Evolutionary conservation across 768 basidiomycete species (phyloP).

Genomic region (Rossbeevera mucosa): DNA sequence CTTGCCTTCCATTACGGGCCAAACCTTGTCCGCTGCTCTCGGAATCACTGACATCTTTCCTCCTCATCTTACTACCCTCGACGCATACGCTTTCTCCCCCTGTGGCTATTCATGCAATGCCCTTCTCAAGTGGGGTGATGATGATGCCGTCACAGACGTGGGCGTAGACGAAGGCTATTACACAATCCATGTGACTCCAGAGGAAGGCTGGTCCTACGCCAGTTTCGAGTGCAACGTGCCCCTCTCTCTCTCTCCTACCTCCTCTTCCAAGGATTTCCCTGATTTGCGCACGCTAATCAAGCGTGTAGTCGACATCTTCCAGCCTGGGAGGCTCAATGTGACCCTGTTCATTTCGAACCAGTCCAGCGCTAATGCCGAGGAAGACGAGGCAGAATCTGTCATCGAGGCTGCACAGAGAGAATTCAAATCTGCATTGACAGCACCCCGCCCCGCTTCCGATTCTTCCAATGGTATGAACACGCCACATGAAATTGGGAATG

Average conservation of each 20-base stretch:
- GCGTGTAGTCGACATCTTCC: constrained; percentile 90
- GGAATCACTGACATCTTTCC: constrained; percentile 86
- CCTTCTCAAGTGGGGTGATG: constrained; percentile 58
- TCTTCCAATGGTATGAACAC: constrained; percentile 19
- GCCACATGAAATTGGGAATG: constrained; percentile 13
- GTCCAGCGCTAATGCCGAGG: constrained; percentile 39
- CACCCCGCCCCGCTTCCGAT: constrained; percentile 20
- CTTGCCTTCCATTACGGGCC: constrained; percentile 25
- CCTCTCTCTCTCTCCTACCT: constrained; percentile 34
- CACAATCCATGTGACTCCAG: constrained; percentile 97
- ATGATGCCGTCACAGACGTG: constrained; percentile 16
- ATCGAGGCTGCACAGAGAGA: constrained; percentile 71
- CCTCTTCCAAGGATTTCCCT: constrained; percentile 47
- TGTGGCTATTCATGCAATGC: constrained; percentile 97
- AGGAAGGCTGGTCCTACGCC: constrained; percentile 97
- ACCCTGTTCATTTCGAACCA: constrained; percentile 85
- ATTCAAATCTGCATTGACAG: constrained; percentile 61
- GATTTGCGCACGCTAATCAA: constrained; percentile 78
- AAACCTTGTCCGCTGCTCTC: constrained; percentile 57
- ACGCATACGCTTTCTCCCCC: constrained; percentile 90
- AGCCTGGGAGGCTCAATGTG: constrained; percentile 77
- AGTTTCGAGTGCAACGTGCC: constrained; percentile 99
- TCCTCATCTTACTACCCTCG: constrained; percentile 69
- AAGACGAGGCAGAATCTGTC: constrained; percentile 48
- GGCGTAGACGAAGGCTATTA: constrained; percentile 81